Percentiles rank a stretch among this genome's conserved stretches.
Conservation (phyloP, 768 basidiomycete species). For the Postia placenta region DNA sequence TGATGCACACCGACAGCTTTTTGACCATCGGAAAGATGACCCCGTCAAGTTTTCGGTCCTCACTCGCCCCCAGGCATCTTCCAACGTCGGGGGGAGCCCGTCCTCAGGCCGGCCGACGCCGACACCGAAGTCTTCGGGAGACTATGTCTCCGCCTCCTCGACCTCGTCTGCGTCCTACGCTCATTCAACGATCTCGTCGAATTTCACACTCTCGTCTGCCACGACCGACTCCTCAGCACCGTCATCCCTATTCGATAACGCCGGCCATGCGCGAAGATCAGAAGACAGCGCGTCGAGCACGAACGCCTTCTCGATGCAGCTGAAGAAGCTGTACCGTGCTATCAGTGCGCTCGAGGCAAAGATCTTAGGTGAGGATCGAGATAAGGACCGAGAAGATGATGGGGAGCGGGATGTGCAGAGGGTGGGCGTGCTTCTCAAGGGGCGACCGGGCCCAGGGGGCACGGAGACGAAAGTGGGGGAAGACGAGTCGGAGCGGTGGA, state of each 20-base stretch:
- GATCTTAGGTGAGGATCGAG: constrained; percentile 49
- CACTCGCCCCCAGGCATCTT: constrained; percentile 36
- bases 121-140: constrained; percentile 57
- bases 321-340: constrained; percentile 78
- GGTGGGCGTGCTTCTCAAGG: constrained; percentile 35
- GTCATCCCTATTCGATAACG: constrained; percentile 62
- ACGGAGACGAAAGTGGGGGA: constrained; percentile 38
- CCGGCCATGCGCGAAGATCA: constrained; percentile 41
- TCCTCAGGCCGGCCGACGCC: constrained; percentile 35
- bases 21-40: constrained; percentile 88
- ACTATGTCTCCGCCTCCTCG: constrained; percentile 70
- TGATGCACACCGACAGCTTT: constrained; percentile 50
- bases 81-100: constrained; percentile 14
- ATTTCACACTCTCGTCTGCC: constrained; percentile 65
- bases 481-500: constrained; percentile 71
- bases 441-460: constrained; percentile 21
- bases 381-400: constrained; percentile 22
- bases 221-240: constrained; percentile 75
- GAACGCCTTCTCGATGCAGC: constrained; percentile 65
- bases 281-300: constrained; percentile 38
- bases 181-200: constrained; percentile 58
- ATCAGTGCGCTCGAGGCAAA: constrained; percentile 75
- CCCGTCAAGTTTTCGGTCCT: constrained; percentile 78
- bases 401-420: constrained; percentile 26
- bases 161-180: constrained; percentile 60